Conservation (phyloP, 306 rosid genomes). For the Cicer cuneatum region DNA sequence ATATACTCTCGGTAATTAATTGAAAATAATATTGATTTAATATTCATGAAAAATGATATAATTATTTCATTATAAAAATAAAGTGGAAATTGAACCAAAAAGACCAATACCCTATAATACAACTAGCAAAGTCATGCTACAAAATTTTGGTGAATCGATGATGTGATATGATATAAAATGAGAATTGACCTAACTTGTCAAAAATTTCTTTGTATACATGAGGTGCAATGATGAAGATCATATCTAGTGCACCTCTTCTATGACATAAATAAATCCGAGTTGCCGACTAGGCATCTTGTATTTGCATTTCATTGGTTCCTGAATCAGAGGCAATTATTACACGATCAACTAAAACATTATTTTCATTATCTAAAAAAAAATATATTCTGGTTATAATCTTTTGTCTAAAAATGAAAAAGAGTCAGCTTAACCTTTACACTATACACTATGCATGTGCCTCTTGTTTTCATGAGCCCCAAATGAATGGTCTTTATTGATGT, state of each 20-base stretch:
- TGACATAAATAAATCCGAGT: conserved; percentile 7
- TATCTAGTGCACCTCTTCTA: conserved; percentile 25
- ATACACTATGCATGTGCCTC: conserved; percentile 24
- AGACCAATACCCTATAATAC: neutral
- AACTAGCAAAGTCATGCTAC: conserved; percentile 9
- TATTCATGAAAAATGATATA: no score
- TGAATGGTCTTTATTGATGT: conserved; percentile 36
- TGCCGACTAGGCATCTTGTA: conserved; percentile 12
- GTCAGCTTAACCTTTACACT: conserved; percentile 21
- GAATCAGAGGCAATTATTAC: conserved; percentile 40
- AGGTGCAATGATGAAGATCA: conserved; percentile 37
- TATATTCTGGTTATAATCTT: neutral
- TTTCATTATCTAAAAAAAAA: neutral
- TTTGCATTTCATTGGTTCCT: conserved; percentile 45
- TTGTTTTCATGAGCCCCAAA: conserved; percentile 22
- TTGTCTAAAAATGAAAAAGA: neutral
- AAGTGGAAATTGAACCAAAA: neutral
- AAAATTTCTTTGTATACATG: neutral
- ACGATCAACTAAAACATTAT: neutral
- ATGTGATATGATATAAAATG: neutral
- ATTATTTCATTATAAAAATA: no score
- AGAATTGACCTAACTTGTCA: conserved; percentile 40
- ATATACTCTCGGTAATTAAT: no score
- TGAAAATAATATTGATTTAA: no score
- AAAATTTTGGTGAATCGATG: neutral